phyloP scores from a whole-genome alignment of 2,329 filamentous ascomycete species.

The Aspergillus udagawae region DNA sequence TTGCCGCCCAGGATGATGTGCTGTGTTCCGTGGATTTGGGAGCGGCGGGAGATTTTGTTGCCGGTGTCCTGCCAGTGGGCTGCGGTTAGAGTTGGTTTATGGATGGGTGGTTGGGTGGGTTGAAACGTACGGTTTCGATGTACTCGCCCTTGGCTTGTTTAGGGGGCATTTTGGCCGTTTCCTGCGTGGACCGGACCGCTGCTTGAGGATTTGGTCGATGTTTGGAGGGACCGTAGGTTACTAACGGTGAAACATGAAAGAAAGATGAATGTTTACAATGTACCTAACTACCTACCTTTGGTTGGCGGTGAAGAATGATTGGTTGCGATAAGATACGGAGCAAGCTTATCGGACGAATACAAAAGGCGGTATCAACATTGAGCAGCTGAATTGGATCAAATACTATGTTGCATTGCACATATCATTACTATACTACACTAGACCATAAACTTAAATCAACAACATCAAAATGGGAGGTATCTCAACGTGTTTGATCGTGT shows the following conservation, averaged over 20 bases:
- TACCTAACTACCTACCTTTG: not conserved
- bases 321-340: not conserved
- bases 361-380: not conserved
- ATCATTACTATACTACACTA: not conserved
- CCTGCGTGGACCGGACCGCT: not conserved
- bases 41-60: constrained; percentile 94
- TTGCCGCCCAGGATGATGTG: constrained; percentile 97
- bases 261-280: not conserved
- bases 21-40: constrained; percentile 87
- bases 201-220: not conserved
- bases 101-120: not conserved
- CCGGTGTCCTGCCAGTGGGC: constrained; percentile 70
- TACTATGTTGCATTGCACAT: not conserved
- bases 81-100: constrained; percentile 8
- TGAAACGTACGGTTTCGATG: constrained; percentile 76
- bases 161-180: constrained; percentile 58
- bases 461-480: not conserved
- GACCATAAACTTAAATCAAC: not conserved
- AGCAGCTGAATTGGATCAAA: not conserved
- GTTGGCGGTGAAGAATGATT: not conserved
- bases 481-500: not conserved
- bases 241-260: not conserved
- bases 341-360: not conserved
- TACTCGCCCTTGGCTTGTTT: constrained; percentile 84
- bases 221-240: not conserved